Evolutionary conservation across 805 yeast genomes (phyloP), one percentile per base, ranked within the genome.

Genomic region (Lachancea sp.): DNA sequence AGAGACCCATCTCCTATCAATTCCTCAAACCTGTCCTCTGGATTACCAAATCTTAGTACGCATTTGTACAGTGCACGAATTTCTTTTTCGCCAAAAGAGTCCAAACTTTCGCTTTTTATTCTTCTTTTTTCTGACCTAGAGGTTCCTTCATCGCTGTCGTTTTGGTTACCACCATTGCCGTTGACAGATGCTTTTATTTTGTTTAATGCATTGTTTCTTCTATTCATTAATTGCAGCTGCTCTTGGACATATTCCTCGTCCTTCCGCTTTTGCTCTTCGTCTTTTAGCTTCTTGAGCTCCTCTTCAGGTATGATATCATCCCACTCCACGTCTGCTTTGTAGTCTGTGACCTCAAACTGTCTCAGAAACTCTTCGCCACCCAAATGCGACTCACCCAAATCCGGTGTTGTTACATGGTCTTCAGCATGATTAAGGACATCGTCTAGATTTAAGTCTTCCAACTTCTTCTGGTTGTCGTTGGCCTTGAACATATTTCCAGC

Each of bases 401-500:
- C 99, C 0, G 98, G 97, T 0, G 98, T 85, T 0, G 98, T 93
- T 29, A 85, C 79, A 60, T 93, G 98, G 62, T 93, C 98, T 63
- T 93, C 99, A 1, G 99, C 99, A 65, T 89, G 97, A 56, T 84
- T 85, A 58, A 93, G 77, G 27, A 91, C 96, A 61, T 93, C 99
- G 60, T 93, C 99, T 60, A 93, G 74, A 59, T 93, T 90, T 77
- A 93, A 76, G 55, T 91, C 89, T 63, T 93, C 99, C 54, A 93
- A 77, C 67, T 89, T 91, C 76, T 88, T 85, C 66, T 93, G 99
- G 60, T 93, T 93, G 50, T 91, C 96, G 43, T 71, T 78, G n/a
- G 95, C 90, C 54, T 88, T 87, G 70, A 93, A 93, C 99, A 93
- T 93, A 62, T 87, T 89, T 31, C 95, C 96, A 6, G 99, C 99